Evolutionary conservation across 2,329 filamentous ascomycete species (phyloP).

Genomic region (Sphaerostilbella broomeana): DNA sequence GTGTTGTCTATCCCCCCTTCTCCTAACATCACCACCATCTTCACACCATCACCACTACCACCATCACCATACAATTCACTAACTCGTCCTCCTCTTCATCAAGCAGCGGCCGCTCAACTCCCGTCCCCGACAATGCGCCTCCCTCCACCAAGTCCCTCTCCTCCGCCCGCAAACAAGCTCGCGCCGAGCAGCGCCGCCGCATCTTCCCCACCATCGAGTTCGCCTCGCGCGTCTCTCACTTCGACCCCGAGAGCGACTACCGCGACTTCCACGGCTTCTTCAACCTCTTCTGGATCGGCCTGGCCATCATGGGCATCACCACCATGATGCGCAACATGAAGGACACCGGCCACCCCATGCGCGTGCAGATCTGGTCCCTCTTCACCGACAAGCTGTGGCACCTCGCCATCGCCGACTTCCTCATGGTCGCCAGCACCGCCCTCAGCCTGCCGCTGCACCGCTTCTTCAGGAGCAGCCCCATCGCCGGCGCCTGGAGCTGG

Average conservation of each 20-base stretch:
- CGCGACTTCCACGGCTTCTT: slow-evolving; percentile 96
- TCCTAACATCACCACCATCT: no score
- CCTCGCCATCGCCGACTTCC: slow-evolving; percentile 70
- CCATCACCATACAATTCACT: no score
- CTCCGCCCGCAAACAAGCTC: slow-evolving; percentile 73
- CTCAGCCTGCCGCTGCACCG: slow-evolving; percentile 68
- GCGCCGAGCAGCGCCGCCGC: slow-evolving; percentile 72
- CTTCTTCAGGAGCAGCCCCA: slow-evolving; percentile 49
- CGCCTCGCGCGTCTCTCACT: slow-evolving; percentile 84
- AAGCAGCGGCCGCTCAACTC: slow-evolving; percentile 73
- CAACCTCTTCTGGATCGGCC: slow-evolving; percentile 93
- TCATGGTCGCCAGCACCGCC: slow-evolving; percentile 75
- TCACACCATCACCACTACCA: no score
- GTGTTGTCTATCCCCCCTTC: slow-evolving; percentile 8
- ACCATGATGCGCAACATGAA: slow-evolving; percentile 89
- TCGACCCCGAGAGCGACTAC: slow-evolving; percentile 87
- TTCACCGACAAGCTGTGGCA: slow-evolving; percentile 88
- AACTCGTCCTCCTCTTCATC: no score
- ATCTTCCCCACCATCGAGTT: slow-evolving; percentile 93
- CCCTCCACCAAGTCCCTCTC: slow-evolving; percentile 84
- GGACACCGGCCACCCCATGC: slow-evolving; percentile 82
- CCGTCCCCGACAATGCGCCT: slow-evolving; percentile 82
- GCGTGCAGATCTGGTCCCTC: slow-evolving; percentile 79
- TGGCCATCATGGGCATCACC: slow-evolving; percentile 95
- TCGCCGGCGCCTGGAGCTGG: slow-evolving; percentile 61